A percentile compares a stretch with the other conserved stretches of the same genome.
phyloP scores from a whole-genome alignment of 805 yeast genomes.

The Saccharomycopsis amapae region DNA sequence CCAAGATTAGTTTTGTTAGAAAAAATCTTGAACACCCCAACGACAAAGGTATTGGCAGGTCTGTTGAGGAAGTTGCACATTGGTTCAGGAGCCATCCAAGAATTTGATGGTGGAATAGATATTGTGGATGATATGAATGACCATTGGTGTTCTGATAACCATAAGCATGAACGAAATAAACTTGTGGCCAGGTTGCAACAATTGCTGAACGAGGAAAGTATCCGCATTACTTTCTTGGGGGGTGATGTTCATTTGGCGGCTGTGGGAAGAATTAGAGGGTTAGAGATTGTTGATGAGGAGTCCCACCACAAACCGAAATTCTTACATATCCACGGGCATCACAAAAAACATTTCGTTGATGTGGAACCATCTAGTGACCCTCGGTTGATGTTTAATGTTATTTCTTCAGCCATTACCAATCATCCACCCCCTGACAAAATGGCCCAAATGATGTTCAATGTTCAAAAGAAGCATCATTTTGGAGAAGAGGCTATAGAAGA shows the following conservation, averaged over 20 bases:
- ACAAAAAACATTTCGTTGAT: constrained; percentile 26
- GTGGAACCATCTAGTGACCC: constrained; percentile 49
- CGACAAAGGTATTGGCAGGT: constrained; percentile 1
- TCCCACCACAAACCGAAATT: constrained; percentile 27
- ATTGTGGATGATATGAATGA: constrained; percentile 89
- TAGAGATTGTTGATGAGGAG: not conserved
- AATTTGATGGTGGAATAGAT: constrained; percentile 88
- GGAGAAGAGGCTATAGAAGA: constrained; percentile 66
- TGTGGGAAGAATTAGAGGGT: constrained; percentile 63
- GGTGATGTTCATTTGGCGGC: constrained; percentile 95
- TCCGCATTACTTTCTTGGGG: constrained; percentile 74
- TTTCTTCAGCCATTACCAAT: constrained; percentile 85
- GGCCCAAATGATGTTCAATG: constrained; percentile 62
- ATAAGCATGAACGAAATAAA: constrained; percentile 76
- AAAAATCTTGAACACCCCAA: constrained; percentile 46
- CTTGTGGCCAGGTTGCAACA: constrained; percentile 55
- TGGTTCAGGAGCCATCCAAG: constrained; percentile 72
- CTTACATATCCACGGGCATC: constrained; percentile 36
- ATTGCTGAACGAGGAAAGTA: constrained; percentile 56
- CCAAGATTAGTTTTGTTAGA: constrained; percentile 94
- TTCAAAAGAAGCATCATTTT: constrained; percentile 64
- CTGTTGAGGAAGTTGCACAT: constrained; percentile 24
- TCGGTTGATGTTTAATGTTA: constrained; percentile 70
- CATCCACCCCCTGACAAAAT: constrained; percentile 88
- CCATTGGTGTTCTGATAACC: constrained; percentile 92